phyloP scores from a whole-genome alignment of 2,329 filamentous ascomycete species.

The Talaromyces sp. region DNA sequence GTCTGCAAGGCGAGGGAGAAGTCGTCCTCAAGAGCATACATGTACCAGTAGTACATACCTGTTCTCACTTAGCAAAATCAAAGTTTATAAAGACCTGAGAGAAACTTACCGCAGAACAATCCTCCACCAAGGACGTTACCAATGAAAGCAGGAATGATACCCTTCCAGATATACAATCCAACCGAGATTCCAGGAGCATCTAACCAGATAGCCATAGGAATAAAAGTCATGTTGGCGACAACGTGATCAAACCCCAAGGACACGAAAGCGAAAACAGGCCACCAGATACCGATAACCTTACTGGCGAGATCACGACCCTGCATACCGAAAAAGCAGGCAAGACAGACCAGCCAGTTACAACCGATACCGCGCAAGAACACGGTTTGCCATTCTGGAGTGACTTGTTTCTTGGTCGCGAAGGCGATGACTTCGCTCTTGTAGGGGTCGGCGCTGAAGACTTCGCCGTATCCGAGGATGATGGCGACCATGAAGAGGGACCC shows the following conservation, averaged over 20 bases:
- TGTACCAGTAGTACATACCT: conserved; percentile 21
- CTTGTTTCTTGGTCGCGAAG: conserved; percentile 20
- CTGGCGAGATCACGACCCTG: conserved; percentile 24
- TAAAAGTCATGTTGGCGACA: conserved; percentile 28
- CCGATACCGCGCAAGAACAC: conserved; percentile 30
- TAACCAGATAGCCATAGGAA: conserved; percentile 30
- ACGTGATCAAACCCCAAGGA: conserved; percentile 27
- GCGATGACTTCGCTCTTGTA: conserved; percentile 18
- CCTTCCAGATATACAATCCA: conserved; percentile 51
- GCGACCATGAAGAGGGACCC: conserved; percentile 19
- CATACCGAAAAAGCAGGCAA: conserved; percentile 26
- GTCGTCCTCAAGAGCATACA: conserved; percentile 18
- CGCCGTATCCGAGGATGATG: conserved; percentile 20
- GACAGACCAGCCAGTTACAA: conserved; percentile 28
- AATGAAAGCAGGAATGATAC: conserved; percentile 31
- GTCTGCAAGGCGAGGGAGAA: conserved; percentile 14
- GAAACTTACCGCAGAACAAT: conserved; percentile 17
- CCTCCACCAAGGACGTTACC: conserved; percentile 22
- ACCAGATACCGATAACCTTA: conserved; percentile 30
- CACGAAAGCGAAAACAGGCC: conserved; percentile 28
- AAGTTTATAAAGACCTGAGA: neutral
- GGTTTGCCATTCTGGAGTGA: conserved; percentile 23
- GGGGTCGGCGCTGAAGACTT: conserved; percentile 14
- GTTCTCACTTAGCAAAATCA: neutral
- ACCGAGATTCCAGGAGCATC: conserved; percentile 39